Base-by-base conservation (phyloP, 441 rosid species). In the Adansonia madagascariensis region DNA sequence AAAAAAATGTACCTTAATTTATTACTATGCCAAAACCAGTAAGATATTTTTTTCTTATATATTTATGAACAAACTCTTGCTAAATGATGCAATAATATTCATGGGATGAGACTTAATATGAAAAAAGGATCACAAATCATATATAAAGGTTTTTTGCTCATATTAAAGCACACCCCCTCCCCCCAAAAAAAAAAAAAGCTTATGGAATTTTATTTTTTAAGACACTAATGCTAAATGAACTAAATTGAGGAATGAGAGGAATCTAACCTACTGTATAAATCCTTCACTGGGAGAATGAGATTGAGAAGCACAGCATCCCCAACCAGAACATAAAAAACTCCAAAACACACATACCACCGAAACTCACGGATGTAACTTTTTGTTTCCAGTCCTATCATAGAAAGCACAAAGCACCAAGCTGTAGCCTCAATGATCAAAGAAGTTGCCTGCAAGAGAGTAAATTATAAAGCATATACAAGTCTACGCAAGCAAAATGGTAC, bases 341-440 rank as follows among this genome's bases (percentile, higher is more conserved):
- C 98, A 70, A 94, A 97, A 65, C 97, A 85, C 52, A 97, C 94
- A 79, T 89, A 92, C 99, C 98, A 94, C 44, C 97, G 91, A 63
- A 94, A 91, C 87, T 94, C 93, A 20, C 77, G 75, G 80, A 93
- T 83, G 78, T 97, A 97, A 62, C 86, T 77, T 82, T 89, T 93
- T 71, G 92, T 92, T 87, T 97, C 99, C 56, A 97, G n/a, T 8
- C 88, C 87, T 63, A 90, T 80, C 98, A 93, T 85, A 69, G 85
- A 59, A 80, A 97, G 84, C 92, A 93, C 88, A 75, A 94, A 91
- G 82, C 90, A 87, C 99, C 99, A 94, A 84, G 98, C 62, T 47
- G 87, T 71, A 55, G 97, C 85, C 85, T 91, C 92, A 64, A 86
- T 84, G 59, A 84, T 76, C 86, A 88, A 77, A 71, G 98, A 92